Evolutionary conservation across 2,329 filamentous ascomycete genomes (phyloP).

Genomic region (Colletotrichum lini): DNA sequence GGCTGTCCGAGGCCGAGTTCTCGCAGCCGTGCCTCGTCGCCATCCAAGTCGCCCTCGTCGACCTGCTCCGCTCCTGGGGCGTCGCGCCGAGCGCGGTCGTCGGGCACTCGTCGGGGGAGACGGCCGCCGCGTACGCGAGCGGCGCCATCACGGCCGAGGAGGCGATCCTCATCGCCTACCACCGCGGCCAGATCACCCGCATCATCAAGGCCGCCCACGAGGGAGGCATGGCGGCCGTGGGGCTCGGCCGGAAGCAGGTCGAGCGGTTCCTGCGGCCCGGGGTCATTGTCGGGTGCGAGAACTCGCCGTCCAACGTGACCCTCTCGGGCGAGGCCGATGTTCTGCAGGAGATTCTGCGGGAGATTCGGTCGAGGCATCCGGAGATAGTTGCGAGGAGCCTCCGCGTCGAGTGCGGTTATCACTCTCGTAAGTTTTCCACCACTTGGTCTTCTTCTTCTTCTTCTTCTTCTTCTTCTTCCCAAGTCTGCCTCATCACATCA

Average conservation of each 20-base stretch:
- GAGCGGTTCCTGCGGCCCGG: conserved; percentile 49
- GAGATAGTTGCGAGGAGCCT: conserved; percentile 64
- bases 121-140: conserved; percentile 56
- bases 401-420: conserved; percentile 66
- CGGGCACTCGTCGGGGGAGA: conserved; percentile 58
- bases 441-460: too few relatives aligned
- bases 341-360: conserved; percentile 48
- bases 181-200: conserved; percentile 51
- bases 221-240: conserved; percentile 71
- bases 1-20: conserved; percentile 53
- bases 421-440: conserved; percentile 54
- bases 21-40: conserved; percentile 62
- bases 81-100: conserved; percentile 51
- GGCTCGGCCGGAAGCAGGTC: conserved; percentile 52
- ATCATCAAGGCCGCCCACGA: conserved; percentile 39
- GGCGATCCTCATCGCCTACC: conserved; percentile 53
- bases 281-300: conserved; percentile 60
- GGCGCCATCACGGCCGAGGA: conserved; percentile 48
- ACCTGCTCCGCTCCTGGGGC: conserved; percentile 51
- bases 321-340: conserved; percentile 53
- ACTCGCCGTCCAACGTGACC: conserved; percentile 66
- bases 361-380: conserved; percentile 43
- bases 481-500: too few relatives aligned
- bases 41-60: conserved; percentile 63
- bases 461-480: not conserved